These are phyloP conservation scores for Saprolegnia parasitica DNA, from an alignment of 352 stramenopile species.

Conservation along the genomic window DNA sequence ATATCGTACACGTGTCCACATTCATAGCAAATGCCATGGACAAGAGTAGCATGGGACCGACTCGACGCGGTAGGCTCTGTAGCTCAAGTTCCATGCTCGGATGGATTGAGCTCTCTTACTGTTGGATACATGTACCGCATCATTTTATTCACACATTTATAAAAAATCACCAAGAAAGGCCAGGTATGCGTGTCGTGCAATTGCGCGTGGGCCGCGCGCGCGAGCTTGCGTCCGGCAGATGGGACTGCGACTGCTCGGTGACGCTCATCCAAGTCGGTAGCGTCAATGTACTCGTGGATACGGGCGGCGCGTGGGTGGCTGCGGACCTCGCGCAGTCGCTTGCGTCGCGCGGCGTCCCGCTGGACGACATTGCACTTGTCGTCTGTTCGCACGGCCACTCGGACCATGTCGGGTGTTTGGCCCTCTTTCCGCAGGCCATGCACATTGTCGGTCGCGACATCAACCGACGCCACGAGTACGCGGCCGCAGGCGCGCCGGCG, in stretches of 20 bases:
- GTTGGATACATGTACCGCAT: background rate
- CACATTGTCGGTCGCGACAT: slow-evolving; percentile 21
- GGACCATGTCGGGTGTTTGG: slow-evolving; percentile 22
- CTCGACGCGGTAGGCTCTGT: too few relatives aligned
- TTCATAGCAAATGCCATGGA: too few relatives aligned
- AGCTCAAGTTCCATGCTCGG: too few relatives aligned
- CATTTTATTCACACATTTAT: background rate
- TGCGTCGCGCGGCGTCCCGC: background rate
- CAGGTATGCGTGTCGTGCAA: slow-evolving; percentile 5
- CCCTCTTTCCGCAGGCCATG: slow-evolving; percentile 16
- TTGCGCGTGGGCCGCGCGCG: slow-evolving; percentile 2
- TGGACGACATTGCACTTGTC: slow-evolving; percentile 18
- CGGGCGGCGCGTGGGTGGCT: slow-evolving; percentile 17
- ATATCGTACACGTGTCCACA: too few relatives aligned
- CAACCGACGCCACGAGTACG: slow-evolving; percentile 21
- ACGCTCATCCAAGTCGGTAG: slow-evolving; percentile 20
- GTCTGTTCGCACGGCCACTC: slow-evolving; percentile 24
- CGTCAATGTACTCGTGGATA: slow-evolving; percentile 24
- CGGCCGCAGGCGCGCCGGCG: background rate
- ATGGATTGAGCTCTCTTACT: too few relatives aligned
- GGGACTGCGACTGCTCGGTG: slow-evolving; percentile 21
- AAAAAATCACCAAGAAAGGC: background rate
- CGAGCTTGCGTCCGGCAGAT: slow-evolving; percentile 1
- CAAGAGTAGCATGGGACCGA: too few relatives aligned
- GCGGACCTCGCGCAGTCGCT: background rate